A percentile compares a stretch with the other conserved stretches of the same genome.
Evolutionary conservation across 2,329 filamentous ascomycete genomes (phyloP).

Genomic region (Nothophaeocryptopus gaeumannii): DNA sequence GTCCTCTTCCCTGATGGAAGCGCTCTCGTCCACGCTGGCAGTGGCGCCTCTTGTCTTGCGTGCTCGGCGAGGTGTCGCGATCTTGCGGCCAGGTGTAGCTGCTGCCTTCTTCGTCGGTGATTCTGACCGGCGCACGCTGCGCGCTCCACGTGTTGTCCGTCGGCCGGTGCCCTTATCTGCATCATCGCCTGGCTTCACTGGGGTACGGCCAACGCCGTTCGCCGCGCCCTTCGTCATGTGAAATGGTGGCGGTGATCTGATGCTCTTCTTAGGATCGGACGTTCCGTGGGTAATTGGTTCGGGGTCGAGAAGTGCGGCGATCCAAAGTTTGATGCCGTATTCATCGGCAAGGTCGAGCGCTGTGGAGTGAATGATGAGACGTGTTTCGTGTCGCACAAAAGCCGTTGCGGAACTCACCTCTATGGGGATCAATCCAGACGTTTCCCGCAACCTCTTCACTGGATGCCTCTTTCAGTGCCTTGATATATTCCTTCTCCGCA

Average conservation of each 20-base stretch:
- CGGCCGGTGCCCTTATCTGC: conserved; percentile 14
- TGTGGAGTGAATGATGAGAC: conserved; percentile 38
- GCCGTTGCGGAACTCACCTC: conserved; percentile 46
- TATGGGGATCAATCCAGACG: conserved; percentile 84
- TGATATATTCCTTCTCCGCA: conserved; percentile 77
- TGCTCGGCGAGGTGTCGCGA: conserved; percentile 54
- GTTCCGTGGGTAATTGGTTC: conserved; percentile 67
- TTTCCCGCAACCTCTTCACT: conserved; percentile 93
- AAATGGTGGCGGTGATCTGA: conserved; percentile 78
- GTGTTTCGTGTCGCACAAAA: conserved; percentile 9
- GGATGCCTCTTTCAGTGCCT: conserved; percentile 75
- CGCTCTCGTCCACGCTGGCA: conserved; percentile 31
- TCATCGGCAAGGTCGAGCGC: conserved; percentile 81
- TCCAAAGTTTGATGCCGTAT: conserved; percentile 83
- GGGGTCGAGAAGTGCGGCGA: conserved; percentile 88
- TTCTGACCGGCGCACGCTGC: conserved; percentile 56
- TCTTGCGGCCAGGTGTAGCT: conserved; percentile 45
- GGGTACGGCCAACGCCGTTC: conserved; percentile 29
- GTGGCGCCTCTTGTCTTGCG: conserved; percentile 41
- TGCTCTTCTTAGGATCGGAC: conserved; percentile 62
- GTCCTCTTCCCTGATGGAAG: conserved; percentile 25
- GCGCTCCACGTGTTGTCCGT: conserved; percentile 39
- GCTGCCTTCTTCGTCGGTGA: conserved; percentile 52
- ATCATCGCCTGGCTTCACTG: conserved; percentile 18
- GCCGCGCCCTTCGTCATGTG: conserved; percentile 36